Evolutionary conservation across 208 protist genomes (phyloP).

Genomic region (Vickermania spadyakhi): DNA sequence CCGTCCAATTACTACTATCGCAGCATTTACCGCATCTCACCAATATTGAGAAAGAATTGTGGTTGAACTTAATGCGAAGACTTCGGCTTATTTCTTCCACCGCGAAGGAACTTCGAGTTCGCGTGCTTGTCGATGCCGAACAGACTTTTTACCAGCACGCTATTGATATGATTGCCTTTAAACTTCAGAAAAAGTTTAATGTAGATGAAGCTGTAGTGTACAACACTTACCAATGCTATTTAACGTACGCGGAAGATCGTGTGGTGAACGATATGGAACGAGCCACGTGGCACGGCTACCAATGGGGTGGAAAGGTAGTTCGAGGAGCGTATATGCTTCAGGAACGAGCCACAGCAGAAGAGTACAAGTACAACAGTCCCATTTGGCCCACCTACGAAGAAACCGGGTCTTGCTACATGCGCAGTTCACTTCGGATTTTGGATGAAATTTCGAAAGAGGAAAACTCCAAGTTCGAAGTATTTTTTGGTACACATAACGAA

Average conservation of each 20-base stretch:
- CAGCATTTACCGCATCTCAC: conserved; percentile 59
- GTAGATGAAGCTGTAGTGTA: conserved; percentile 84
- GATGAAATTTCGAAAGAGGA: conserved; percentile 36
- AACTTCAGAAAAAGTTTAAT: conserved; percentile 90
- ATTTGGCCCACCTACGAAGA: conserved; percentile 88
- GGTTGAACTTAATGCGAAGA: conserved; percentile 51
- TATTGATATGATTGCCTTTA: conserved; percentile 88
- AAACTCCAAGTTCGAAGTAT: conserved; percentile 49
- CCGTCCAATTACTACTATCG: conserved; percentile 43
- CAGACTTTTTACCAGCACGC: conserved; percentile 95
- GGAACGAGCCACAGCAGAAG: conserved; percentile 60
- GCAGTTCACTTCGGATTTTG: conserved; percentile 48
- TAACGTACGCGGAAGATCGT: conserved; percentile 85
- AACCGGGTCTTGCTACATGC: conserved; percentile 90
- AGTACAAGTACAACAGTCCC: conserved; percentile 80
- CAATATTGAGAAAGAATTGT: conserved; percentile 63
- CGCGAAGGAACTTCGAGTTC: conserved; percentile 58
- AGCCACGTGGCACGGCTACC: conserved; percentile 59
- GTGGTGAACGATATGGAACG: conserved; percentile 85
- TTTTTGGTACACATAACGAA: conserved; percentile 93
- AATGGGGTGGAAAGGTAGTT: conserved; percentile 94
- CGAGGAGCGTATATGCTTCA: conserved; percentile 94
- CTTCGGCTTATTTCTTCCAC: conserved; percentile 63
- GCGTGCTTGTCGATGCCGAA: conserved; percentile 93
- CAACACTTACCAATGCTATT: conserved; percentile 97